A percentile compares a stretch with the other conserved stretches of the same genome.
phyloP scores from a whole-genome alignment of 148 eudicot species.

The Camellia japonica region DNA sequence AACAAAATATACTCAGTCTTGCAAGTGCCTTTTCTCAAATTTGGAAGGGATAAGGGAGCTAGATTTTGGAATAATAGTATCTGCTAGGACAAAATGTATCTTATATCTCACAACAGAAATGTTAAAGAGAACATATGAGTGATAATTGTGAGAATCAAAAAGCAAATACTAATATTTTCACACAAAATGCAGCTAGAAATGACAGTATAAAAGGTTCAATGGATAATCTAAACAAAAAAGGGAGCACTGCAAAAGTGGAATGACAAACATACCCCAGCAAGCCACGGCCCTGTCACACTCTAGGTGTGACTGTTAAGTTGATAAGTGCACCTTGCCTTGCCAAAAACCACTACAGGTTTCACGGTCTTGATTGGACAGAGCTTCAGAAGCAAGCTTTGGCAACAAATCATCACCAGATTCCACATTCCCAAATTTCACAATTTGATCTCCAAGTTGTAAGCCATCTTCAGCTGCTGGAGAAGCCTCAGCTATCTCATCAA shows the following conservation, averaged over 20 bases:
- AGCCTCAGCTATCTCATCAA: conserved; percentile 86
- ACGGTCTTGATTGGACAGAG: conserved; percentile 58
- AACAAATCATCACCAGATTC: conserved; percentile 68
- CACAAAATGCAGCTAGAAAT: not conserved
- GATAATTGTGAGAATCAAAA: not conserved
- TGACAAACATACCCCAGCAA: too few species aligned
- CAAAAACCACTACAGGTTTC: conserved; percentile 4
- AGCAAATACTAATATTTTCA: not conserved
- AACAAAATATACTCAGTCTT: not conserved
- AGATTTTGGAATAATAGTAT: not conserved
- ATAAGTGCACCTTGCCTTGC: too few species aligned
- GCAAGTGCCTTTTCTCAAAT: not conserved
- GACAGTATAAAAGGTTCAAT: not conserved
- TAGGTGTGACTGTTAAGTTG: too few species aligned
- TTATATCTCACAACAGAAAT: not conserved
- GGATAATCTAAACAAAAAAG: not conserved
- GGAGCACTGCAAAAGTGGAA: not conserved
- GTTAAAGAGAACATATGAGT: not conserved
- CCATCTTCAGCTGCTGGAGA: conserved; percentile 99
- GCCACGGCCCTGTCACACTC: too few species aligned
- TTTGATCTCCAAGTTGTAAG: conserved; percentile 91
- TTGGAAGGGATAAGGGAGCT: not conserved
- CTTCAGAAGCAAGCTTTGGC: conserved; percentile 74
- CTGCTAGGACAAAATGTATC: not conserved
- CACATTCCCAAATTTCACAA: conserved; percentile 78